phyloP scores from a whole-genome alignment of 108 stramenopile species.

The Skeletonema menzelii region DNA sequence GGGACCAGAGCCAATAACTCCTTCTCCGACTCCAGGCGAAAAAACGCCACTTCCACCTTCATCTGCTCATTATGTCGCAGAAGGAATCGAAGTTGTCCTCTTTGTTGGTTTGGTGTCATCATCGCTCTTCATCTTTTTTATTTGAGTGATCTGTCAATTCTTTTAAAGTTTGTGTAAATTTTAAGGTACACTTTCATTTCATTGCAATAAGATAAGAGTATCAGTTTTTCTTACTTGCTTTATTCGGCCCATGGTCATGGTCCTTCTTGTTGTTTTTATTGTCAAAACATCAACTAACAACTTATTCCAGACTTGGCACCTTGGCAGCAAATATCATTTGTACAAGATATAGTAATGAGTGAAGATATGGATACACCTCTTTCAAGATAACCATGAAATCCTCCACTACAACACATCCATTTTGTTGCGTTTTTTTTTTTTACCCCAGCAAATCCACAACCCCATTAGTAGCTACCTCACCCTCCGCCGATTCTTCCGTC shows the following conservation, averaged over 20 bases:
- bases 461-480: not conserved
- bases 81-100: not conserved
- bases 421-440: not conserved
- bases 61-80: not conserved
- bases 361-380: not conserved
- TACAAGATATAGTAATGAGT: not conserved
- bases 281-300: too few relatives aligned
- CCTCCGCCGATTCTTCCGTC: constrained; percentile 4
- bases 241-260: too few relatives aligned
- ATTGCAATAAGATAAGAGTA: too few relatives aligned
- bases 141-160: too few relatives aligned
- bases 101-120: too few relatives aligned
- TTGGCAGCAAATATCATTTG: too few relatives aligned
- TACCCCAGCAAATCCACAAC: constrained; percentile 33
- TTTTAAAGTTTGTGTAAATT: too few relatives aligned
- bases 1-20: not conserved
- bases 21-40: not conserved
- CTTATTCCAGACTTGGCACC: too few relatives aligned
- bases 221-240: too few relatives aligned
- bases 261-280: too few relatives aligned
- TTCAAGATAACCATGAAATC: not conserved
- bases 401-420: not conserved
- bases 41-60: not conserved
- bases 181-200: too few relatives aligned
- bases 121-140: too few relatives aligned